These are phyloP conservation scores for Solanum virginianum DNA, from an alignment of 257 asterid species.

Conservation along the genomic window DNA sequence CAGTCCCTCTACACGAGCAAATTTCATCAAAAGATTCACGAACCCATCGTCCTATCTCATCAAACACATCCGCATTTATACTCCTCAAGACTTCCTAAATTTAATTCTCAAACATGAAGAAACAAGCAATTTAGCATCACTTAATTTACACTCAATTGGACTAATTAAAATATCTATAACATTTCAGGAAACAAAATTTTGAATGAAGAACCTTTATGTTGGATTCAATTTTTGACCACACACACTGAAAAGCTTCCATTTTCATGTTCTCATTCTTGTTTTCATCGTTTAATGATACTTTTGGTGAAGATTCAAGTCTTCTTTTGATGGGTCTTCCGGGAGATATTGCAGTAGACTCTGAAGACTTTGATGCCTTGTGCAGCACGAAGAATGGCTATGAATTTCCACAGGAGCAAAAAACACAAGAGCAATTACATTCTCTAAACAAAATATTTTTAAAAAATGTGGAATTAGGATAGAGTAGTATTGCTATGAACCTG, in stretches of 20 bases:
- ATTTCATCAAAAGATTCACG: slow-evolving; percentile 44
- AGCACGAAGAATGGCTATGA: slow-evolving; percentile 73
- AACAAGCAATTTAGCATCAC: background rate
- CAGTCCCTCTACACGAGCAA: slow-evolving; percentile 24
- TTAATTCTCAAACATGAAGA: background rate
- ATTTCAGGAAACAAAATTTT: background rate
- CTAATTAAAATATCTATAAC: background rate
- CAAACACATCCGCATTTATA: slow-evolving; percentile 50
- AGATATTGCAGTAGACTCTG: slow-evolving; percentile 17
- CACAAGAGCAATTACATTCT: background rate
- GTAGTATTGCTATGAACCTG: slow-evolving; percentile 21
- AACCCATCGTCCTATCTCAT: slow-evolving; percentile 57
- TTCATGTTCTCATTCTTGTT: slow-evolving; percentile 16
- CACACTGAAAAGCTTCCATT: slow-evolving; percentile 36
- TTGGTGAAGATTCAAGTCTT: slow-evolving; percentile 41
- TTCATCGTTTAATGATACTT: slow-evolving; percentile 4
- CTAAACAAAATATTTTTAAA: background rate
- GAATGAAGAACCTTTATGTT: slow-evolving; percentile 36
- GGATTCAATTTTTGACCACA: slow-evolving; percentile 62
- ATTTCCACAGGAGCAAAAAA: background rate
- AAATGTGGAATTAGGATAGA: background rate
- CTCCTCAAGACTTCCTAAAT: slow-evolving; percentile 61
- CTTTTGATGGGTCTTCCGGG: slow-evolving; percentile 32
- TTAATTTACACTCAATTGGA: background rate
- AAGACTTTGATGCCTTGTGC: slow-evolving; percentile 46